phyloP scores from a whole-genome alignment of 257 asterid species.

The Fraxinus anomala region DNA sequence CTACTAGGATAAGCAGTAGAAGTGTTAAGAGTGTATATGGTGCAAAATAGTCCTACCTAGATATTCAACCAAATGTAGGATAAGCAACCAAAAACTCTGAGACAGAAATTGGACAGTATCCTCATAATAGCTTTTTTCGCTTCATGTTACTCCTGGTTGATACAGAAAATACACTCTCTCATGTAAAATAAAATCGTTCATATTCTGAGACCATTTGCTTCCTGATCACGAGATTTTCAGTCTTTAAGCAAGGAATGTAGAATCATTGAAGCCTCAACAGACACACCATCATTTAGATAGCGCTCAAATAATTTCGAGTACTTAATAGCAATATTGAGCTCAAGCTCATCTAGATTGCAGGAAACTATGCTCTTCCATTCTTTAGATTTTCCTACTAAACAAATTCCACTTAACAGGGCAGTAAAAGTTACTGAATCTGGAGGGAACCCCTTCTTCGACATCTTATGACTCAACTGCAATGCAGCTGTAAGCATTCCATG shows the following conservation, averaged over 20 bases:
- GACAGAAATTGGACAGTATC: background rate
- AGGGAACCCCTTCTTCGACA: constrained; percentile 48
- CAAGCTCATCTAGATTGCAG: constrained; percentile 43
- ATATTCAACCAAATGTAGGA: background rate
- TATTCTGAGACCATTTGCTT: constrained; percentile 18
- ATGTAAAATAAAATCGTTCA: constrained; percentile 12
- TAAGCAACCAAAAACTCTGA: background rate
- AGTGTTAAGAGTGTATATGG: background rate
- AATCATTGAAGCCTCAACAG: constrained; percentile 55
- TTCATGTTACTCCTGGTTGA: background rate
- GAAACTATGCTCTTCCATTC: constrained; percentile 69
- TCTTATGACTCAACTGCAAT: constrained; percentile 51
- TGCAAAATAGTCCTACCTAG: constrained; percentile 19
- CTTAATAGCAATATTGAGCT: constrained; percentile 51
- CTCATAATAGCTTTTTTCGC: background rate
- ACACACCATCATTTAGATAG: constrained; percentile 45
- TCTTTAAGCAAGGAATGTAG: constrained; percentile 55
- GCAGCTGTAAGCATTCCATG: constrained; percentile 61
- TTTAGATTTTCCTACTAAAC: constrained; percentile 60
- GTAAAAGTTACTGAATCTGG: constrained; percentile 58
- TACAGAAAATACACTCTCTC: background rate
- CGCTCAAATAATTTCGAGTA: constrained; percentile 54
- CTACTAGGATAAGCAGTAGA: background rate
- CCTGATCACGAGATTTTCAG: constrained; percentile 29
- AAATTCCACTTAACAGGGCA: constrained; percentile 68